Conservation (phyloP, 164 flowering plant species). For the Nymphaea colorata region DNA sequence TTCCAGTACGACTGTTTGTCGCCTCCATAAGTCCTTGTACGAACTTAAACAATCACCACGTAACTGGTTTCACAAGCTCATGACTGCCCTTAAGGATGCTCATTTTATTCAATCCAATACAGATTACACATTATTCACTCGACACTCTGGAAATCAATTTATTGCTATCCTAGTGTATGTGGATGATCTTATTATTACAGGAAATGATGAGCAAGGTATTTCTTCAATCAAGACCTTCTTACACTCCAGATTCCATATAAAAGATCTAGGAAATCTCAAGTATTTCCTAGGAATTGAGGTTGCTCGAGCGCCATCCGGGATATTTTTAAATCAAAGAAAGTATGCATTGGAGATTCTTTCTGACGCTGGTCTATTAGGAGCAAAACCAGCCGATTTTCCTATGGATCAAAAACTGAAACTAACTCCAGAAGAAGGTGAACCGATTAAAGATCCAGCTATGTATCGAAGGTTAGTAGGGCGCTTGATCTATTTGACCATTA, state of each 20-base stretch:
- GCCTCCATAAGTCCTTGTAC: no score
- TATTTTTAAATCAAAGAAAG: neutral
- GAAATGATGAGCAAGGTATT: neutral
- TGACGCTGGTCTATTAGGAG: neutral
- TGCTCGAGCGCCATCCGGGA: neutral
- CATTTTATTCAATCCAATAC: no score
- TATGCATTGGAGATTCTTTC: slow-evolving; percentile 1
- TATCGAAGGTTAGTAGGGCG: neutral
- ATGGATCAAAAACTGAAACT: slow-evolving; percentile 1
- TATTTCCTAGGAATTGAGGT: slow-evolving; percentile 1
- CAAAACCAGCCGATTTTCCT: neutral
- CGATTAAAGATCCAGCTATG: neutral
- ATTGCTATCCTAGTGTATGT: neutral
- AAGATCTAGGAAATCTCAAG: neutral
- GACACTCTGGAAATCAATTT: neutral
- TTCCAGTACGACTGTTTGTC: no score
- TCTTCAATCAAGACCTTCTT: neutral
- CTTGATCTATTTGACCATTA: neutral
- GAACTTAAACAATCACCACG: no score
- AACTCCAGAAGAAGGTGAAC: neutral
- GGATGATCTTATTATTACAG: neutral
- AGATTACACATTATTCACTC: no score
- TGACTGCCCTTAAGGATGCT: no score
- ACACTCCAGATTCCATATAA: neutral
- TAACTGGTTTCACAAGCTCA: no score